phyloP scores from a whole-genome alignment of 208 protist genomes.

The Trypanosomatidae sp. region DNA sequence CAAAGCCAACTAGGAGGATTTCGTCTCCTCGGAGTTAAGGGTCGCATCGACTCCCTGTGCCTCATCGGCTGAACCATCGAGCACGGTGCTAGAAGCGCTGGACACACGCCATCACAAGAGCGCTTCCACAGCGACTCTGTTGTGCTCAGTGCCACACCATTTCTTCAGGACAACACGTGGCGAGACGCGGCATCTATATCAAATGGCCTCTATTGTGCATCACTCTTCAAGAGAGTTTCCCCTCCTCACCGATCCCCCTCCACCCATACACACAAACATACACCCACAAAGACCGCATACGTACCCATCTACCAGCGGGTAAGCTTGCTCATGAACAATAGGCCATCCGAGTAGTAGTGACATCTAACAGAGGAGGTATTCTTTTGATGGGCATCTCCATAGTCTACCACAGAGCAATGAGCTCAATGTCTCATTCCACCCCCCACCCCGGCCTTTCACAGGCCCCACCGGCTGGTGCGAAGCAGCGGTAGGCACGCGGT shows the following conservation, averaged over 20 bases:
- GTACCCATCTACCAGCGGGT: background rate
- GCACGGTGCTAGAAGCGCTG: background rate
- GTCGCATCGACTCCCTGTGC: background rate
- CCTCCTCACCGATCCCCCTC: too few species aligned
- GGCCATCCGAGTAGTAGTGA: background rate
- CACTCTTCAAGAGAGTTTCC: background rate
- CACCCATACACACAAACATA: background rate
- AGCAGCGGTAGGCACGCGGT: background rate
- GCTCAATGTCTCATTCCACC: too few species aligned
- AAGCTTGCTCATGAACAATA: background rate
- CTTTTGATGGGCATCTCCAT: too few species aligned
- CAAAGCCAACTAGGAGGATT: background rate
- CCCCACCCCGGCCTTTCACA: too few species aligned
- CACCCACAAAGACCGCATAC: background rate
- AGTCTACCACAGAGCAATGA: too few species aligned
- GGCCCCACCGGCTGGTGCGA: background rate
- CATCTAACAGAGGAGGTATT: too few species aligned
- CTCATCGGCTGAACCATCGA: background rate
- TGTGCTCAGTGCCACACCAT: background rate
- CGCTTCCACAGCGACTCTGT: background rate
- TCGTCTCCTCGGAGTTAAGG: background rate
- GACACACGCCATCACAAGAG: background rate
- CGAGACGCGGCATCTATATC: background rate
- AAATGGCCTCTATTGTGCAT: background rate
- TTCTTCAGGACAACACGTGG: background rate